These are phyloP conservation scores for Starmera amethionina DNA, from an alignment of 805 yeast species.

Conservation along the genomic window DNA sequence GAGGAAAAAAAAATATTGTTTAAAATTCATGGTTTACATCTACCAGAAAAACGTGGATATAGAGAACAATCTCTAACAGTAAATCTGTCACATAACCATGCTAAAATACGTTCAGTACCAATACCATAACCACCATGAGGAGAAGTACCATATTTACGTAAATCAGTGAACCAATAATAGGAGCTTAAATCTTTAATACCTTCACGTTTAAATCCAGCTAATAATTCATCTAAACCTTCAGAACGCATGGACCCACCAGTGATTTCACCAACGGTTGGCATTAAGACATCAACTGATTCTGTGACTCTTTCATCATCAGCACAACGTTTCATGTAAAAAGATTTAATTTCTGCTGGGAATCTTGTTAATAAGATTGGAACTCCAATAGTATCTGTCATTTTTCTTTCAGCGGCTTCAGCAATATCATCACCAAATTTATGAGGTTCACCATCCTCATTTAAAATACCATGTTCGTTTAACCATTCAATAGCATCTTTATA, in stretches of 20 bases:
- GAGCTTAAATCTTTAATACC: conserved; percentile 60
- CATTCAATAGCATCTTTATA: conserved; percentile 88
- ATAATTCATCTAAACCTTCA: conserved; percentile 65
- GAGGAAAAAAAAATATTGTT: too few relatives aligned
- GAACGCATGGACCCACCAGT: conserved; percentile 99
- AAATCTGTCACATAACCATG: conserved; percentile 96
- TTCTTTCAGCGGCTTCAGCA: conserved; percentile 99
- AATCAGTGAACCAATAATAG: conserved; percentile 95
- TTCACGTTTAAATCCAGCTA: conserved; percentile 91
- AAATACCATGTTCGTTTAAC: conserved; percentile 91
- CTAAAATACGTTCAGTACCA: conserved; percentile 96
- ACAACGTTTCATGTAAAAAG: conserved; percentile 96
- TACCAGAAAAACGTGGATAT: conserved; percentile 95
- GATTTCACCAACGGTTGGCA: conserved; percentile 99
- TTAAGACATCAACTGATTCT: conserved; percentile 94
- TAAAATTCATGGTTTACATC: conserved; percentile 80
- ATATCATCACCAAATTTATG: conserved; percentile 98
- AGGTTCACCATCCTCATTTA: conserved; percentile 87
- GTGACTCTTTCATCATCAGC: conserved; percentile 88
- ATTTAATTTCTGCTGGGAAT: conserved; percentile 95
- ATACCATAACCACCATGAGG: conserved; percentile 99
- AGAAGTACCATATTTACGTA: conserved; percentile 92
- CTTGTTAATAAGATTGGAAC: conserved; percentile 85
- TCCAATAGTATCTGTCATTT: conserved; percentile 93
- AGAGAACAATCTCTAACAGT: conserved; percentile 97